Evolutionary conservation across 2,329 filamentous ascomycete species (phyloP), one percentile per base, ranked within the genome.

Genomic region (Neonectria magnoliae): DNA sequence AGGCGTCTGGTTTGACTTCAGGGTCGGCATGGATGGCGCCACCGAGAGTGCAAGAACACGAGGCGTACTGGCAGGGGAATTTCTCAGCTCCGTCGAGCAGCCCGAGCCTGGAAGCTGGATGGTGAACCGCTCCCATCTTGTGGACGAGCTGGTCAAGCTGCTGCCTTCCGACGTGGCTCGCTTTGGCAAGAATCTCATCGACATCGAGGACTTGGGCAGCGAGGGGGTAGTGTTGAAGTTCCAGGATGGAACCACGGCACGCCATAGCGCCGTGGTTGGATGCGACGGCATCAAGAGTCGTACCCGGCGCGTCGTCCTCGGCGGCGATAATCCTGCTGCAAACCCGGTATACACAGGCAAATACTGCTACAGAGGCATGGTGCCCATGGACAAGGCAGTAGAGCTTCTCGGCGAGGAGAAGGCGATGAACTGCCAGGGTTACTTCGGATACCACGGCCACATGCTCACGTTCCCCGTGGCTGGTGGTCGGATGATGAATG

Each of bases 381-480:
- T 67, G n/a, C 57, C 62, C 7, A 67, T 67, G 65, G 18, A 41
- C 4, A 56, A 62, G 22, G 65, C 65, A 7, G 42, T 64, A 20
- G 61, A 59, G 29, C 22, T 47, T 25, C 54, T 67, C 5, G 65
- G 65, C 3, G 48, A 62, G 7, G 58, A 65, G 41, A 57, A 58
- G 50, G 63, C 63, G 1, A 31, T 52, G 52, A 64, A 64, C 27
- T 55, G 54, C 5, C 63, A 62, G 20, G 59, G 55, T 2, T 62
- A 59, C 29, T 36, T 65, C 3, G 54, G 63, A 44, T 56, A 62
- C 20, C 54, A 62, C 9, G 63, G 58, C 20, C 58, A 62, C n/a
- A 58, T 65, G 42, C 58, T 65, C 20, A 65, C 63, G 16, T 65
- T 65, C 41, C 63, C 63, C 6, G 55, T 65, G 14, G 54, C 54